Percentiles rank a stretch among this genome's conserved stretches.
Evolutionary conservation across 192 early-diverging fungal species (phyloP).

Genomic region (Backusella luteola): DNA sequence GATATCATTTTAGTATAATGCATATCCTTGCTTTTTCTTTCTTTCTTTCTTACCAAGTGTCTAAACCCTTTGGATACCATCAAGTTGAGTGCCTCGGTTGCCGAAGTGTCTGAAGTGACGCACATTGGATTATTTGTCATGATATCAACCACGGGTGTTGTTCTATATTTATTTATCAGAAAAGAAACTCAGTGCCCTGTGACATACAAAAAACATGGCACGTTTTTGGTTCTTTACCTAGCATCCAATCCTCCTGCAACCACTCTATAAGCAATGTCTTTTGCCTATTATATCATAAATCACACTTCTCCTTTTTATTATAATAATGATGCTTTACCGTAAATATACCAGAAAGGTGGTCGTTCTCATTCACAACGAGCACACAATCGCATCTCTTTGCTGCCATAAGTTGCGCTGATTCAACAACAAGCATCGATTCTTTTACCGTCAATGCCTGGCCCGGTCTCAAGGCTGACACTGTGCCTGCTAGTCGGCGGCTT

Average conservation of each 20-base stretch:
- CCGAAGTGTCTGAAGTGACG: slow-evolving; percentile 77
- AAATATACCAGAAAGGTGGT: slow-evolving; percentile 91
- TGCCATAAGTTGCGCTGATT: slow-evolving; percentile 94
- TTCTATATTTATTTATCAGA: slow-evolving; percentile 31
- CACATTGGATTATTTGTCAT: slow-evolving; percentile 92
- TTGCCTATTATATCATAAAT: slow-evolving; percentile 52
- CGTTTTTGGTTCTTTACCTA: slow-evolving; percentile 21
- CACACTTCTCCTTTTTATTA: not conserved
- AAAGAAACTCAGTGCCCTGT: not conserved
- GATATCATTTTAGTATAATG: not conserved
- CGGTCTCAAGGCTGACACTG: slow-evolving; percentile 87
- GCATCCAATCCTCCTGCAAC: slow-evolving; percentile 65
- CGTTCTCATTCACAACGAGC: slow-evolving; percentile 90
- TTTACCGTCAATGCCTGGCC: slow-evolving; percentile 84
- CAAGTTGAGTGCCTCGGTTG: slow-evolving; percentile 79
- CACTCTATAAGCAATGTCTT: slow-evolving; percentile 95
- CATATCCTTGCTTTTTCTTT: not conserved
- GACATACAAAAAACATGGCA: not conserved
- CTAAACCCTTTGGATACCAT: slow-evolving; percentile 84
- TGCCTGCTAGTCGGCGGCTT: slow-evolving; percentile 59
- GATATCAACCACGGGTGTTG: slow-evolving; percentile 76
- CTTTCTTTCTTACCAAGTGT: slow-evolving; percentile 55
- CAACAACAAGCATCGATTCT: slow-evolving; percentile 71
- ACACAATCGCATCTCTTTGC: slow-evolving; percentile 96
- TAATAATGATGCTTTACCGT: slow-evolving; percentile 44